Conservation (phyloP, 768 basidiomycete genomes). For the Suillus bovinus region DNA sequence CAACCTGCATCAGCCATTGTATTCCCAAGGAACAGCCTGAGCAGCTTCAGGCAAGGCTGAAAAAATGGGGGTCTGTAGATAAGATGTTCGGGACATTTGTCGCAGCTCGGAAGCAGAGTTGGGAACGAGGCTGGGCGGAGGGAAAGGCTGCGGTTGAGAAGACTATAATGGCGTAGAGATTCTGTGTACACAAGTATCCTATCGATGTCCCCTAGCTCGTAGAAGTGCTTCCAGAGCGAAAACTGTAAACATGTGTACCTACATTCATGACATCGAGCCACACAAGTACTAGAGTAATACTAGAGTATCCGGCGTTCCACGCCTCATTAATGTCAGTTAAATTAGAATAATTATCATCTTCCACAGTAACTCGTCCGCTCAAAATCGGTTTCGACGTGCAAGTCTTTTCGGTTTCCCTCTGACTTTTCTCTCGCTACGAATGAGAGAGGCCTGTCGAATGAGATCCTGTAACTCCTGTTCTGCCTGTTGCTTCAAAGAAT, state of each 20-base stretch:
- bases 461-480: not conserved
- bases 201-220: not conserved
- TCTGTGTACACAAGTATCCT: not conserved
- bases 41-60: not conserved
- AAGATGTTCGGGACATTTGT: not conserved
- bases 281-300: not conserved
- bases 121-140: not conserved
- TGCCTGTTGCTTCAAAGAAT: not conserved
- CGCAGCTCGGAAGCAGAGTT: not conserved
- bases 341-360: not conserved
- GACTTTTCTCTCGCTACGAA: not conserved
- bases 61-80: not conserved
- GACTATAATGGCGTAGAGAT: not conserved
- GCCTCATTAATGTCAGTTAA: not conserved
- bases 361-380: not conserved
- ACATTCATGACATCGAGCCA: not conserved
- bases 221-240: not conserved
- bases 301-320: not conserved
- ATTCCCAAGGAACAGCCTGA: not conserved
- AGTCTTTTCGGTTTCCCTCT: not conserved
- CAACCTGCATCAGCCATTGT: not conserved
- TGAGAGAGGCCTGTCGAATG: not conserved
- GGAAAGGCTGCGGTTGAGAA: not conserved
- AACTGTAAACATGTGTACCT: not conserved
- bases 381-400: not conserved